Conservation (phyloP, 2,329 filamentous ascomycete species). For the Fusarium torulosum region DNA sequence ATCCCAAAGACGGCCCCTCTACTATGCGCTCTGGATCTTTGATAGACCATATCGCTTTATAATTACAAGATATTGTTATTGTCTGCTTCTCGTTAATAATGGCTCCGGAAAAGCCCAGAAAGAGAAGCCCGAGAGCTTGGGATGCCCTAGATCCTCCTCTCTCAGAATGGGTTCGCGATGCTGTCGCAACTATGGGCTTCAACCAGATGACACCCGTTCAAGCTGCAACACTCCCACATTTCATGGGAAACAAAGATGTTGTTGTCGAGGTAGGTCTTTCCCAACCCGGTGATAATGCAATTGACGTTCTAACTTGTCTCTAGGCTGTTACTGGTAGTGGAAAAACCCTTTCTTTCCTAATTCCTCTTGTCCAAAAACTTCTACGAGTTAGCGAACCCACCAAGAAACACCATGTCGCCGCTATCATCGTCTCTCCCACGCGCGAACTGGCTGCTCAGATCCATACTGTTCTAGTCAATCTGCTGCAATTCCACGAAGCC, state of each 20-base stretch:
- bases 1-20: slow-evolving; percentile 35
- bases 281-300: accelerated
- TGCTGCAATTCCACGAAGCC: slow-evolving; percentile 85
- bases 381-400: slow-evolving; percentile 83
- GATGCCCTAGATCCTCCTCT: slow-evolving; percentile 55
- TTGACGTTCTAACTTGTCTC: slow-evolving; percentile 1
- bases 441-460: slow-evolving; percentile 94
- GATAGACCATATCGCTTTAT: slow-evolving; percentile 10
- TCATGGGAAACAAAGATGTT: slow-evolving; percentile 90
- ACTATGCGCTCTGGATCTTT: slow-evolving; percentile 30
- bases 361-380: slow-evolving; percentile 86
- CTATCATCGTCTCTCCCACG: slow-evolving; percentile 90
- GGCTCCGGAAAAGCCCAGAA: slow-evolving; percentile 53
- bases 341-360: slow-evolving; percentile 88
- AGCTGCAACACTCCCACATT: slow-evolving; percentile 88
- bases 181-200: slow-evolving; percentile 87
- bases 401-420: slow-evolving; percentile 90
- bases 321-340: slow-evolving; percentile 90
- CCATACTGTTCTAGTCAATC: slow-evolving; percentile 79
- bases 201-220: slow-evolving; percentile 93
- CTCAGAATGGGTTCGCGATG: slow-evolving; percentile 83
- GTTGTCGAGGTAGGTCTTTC: slow-evolving; percentile 77
- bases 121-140: slow-evolving; percentile 64
- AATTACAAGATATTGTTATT: slow-evolving; percentile 1
- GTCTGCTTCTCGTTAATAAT: slow-evolving; percentile 35